Evolutionary conservation across 2,329 filamentous ascomycete species (phyloP), one percentile per base, ranked within the genome.

Genomic region (Talaromyces funiculosus): DNA sequence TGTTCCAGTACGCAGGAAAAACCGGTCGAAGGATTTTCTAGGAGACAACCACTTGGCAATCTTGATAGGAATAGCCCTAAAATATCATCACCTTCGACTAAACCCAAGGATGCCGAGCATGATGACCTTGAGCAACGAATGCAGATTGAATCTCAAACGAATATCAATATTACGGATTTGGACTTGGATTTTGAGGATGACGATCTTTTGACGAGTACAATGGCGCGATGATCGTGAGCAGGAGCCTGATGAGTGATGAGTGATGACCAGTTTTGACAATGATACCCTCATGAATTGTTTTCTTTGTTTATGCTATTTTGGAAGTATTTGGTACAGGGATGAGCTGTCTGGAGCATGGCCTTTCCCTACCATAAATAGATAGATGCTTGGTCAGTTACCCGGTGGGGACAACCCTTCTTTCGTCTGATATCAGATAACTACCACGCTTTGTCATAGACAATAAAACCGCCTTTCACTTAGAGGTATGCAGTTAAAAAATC

Each of bases 131-230:
- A 14, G 3, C 37, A 47, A 6, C 29, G 33, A 20, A 18, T 31
- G 12, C 22, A 20, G 20, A 26, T 29, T 29, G 59, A 63, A n/a
- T 55, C 60, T 18, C 54, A 54, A 38, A 22, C 20, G 12, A 31
- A 49, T 16, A 31, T 58, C 5, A 33, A 61, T 38, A 31, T 40
- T 10, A 51, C 5, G 57, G 61, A 35, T 12, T 45, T 74, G n/a
- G 73, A 75, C 49, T 26, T 73, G 56, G 73, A 75, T 49, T 73
- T 73, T 56, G 70, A 71, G 0, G 73, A 70, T 37, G 71, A 74
- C 22, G 72, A 72, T 42, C 43, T 75, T 16, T 73, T 74, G 40
- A 71, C 68, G 12, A 73, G 71, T 37, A 73, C 72, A 4, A 26
- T 35, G 26, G 29, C 60, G 26, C 43, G 45, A 45, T 63, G 55